Percentiles rank a stretch among this genome's conserved stretches.
phyloP scores from a whole-genome alignment of 768 basidiomycete species.

The Termitomyces sp. region DNA sequence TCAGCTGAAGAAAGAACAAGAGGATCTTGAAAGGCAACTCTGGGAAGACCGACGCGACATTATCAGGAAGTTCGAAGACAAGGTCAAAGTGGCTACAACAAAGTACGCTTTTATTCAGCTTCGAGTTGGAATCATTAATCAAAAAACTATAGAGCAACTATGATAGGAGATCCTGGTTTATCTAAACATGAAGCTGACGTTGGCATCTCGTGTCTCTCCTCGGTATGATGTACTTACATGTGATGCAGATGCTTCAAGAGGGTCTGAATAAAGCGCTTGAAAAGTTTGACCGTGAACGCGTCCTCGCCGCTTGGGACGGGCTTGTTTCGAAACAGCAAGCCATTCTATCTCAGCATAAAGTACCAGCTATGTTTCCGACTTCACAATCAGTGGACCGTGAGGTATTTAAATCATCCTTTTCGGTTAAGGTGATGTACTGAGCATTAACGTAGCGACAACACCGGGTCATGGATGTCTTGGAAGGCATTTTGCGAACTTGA shows the following conservation, averaged over 20 bases:
- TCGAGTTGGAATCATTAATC: background rate
- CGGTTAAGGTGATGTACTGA: background rate
- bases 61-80: slow-evolving; percentile 65
- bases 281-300: slow-evolving; percentile 70
- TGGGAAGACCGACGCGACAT: slow-evolving; percentile 69
- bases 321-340: slow-evolving; percentile 71
- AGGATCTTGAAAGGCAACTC: slow-evolving; percentile 61
- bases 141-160: slow-evolving; percentile 48
- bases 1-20: slow-evolving; percentile 74
- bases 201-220: slow-evolving; percentile 1
- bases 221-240: slow-evolving; percentile 4
- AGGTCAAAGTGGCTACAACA: slow-evolving; percentile 62
- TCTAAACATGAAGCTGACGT: slow-evolving; percentile 73
- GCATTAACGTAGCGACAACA: slow-evolving; percentile 57
- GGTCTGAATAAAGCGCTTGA: slow-evolving; percentile 63
- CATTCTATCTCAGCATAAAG: slow-evolving; percentile 53
- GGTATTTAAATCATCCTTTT: slow-evolving; percentile 34
- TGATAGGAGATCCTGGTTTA: slow-evolving; percentile 58
- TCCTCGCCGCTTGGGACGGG: slow-evolving; percentile 73
- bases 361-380: slow-evolving; percentile 74
- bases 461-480: slow-evolving; percentile 66
- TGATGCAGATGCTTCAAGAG: slow-evolving; percentile 60
- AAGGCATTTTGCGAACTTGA: slow-evolving; percentile 37
- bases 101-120: slow-evolving; percentile 46
- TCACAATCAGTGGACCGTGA: slow-evolving; percentile 47